Percentiles rank a stretch among this genome's conserved stretches.
phyloP scores from a whole-genome alignment of 1,284 basidiomycete genomes.

The Phylloporus sp. region DNA sequence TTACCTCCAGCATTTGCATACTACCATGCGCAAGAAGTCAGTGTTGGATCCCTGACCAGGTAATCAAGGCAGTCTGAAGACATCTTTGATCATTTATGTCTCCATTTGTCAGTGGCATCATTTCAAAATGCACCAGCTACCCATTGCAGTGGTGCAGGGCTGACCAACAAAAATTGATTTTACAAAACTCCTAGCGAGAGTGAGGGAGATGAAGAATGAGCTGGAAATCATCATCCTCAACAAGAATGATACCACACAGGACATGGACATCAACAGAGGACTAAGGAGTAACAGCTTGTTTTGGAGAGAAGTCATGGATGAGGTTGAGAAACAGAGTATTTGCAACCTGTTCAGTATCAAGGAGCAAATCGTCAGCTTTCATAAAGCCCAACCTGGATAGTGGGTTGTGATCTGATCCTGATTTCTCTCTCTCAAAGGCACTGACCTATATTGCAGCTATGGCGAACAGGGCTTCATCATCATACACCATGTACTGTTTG shows the following conservation, averaged over 20 bases:
- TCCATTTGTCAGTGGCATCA: slow-evolving; percentile 77
- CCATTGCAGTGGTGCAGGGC: slow-evolving; percentile 69
- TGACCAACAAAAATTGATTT: slow-evolving; percentile 82
- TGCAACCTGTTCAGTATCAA: slow-evolving; percentile 68
- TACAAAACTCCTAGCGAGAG: slow-evolving; percentile 56
- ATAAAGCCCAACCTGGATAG: slow-evolving; percentile 85
- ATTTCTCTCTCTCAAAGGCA: slow-evolving; percentile 7
- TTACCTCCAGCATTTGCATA: slow-evolving; percentile 59
- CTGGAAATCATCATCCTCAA: slow-evolving; percentile 62
- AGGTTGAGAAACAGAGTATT: slow-evolving; percentile 68
- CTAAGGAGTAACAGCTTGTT: slow-evolving; percentile 63
- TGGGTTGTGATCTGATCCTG: slow-evolving; percentile 51
- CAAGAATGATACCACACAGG: slow-evolving; percentile 40
- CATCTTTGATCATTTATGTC: slow-evolving; percentile 67
- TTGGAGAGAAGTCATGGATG: slow-evolving; percentile 69
- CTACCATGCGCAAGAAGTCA: slow-evolving; percentile 58
- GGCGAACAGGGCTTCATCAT: slow-evolving; percentile 81
- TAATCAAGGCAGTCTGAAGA: slow-evolving; percentile 74
- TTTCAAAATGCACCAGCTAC: slow-evolving; percentile 75
- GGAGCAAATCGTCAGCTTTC: slow-evolving; percentile 77
- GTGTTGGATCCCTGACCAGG: slow-evolving; percentile 65
- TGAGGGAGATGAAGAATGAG: slow-evolving; percentile 54
- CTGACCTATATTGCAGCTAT: slow-evolving; percentile 57
- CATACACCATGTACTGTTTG: slow-evolving; percentile 77
- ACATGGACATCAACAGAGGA: slow-evolving; percentile 34